These are phyloP conservation scores for Aspergillus nomiae DNA, from an alignment of 2,329 filamentous ascomycete species.

Conservation along the genomic window DNA sequence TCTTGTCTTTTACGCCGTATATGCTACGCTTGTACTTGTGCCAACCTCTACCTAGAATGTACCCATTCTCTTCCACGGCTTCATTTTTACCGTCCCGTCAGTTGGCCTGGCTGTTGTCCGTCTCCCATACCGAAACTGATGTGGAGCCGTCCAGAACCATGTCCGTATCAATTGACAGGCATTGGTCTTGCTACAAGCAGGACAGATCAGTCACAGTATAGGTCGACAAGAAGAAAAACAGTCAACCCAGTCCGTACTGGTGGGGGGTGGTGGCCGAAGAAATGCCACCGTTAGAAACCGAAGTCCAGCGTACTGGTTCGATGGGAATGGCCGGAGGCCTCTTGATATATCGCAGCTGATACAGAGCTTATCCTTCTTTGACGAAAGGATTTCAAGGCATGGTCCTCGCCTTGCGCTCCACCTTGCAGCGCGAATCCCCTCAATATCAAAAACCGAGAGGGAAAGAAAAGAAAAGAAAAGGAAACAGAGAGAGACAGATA, in stretches of 20 bases:
- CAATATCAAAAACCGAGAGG: constrained; percentile 4
- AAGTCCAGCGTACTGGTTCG: constrained; percentile 16
- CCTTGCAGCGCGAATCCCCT: constrained; percentile 50
- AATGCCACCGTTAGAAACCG: constrained; percentile 9
- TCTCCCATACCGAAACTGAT: constrained; percentile 10
- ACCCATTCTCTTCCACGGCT: neutral
- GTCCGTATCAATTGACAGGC: neutral
- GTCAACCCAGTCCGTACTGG: constrained; percentile 12
- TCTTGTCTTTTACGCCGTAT: no score
- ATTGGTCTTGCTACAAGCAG: neutral
- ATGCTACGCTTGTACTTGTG: neutral
- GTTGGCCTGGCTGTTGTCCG: constrained; percentile 3
- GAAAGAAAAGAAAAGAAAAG: constrained; percentile 5
- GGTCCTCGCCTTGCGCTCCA: constrained; percentile 56
- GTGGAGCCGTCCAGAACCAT: constrained; percentile 6
- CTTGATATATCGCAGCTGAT: constrained; percentile 55
- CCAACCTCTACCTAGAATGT: neutral
- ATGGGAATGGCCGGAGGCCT: constrained; percentile 18
- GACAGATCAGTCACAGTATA: constrained; percentile 25
- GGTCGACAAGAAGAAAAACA: constrained; percentile 10
- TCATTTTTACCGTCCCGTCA: neutral
- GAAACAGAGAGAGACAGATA: constrained; percentile 6
- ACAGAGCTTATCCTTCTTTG: constrained; percentile 50
- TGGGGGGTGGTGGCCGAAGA: constrained; percentile 3
- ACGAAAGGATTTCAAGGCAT: constrained; percentile 51